Evolutionary conservation across 2,329 filamentous ascomycete species (phyloP).

Genomic region (Peltaster fructicola): DNA sequence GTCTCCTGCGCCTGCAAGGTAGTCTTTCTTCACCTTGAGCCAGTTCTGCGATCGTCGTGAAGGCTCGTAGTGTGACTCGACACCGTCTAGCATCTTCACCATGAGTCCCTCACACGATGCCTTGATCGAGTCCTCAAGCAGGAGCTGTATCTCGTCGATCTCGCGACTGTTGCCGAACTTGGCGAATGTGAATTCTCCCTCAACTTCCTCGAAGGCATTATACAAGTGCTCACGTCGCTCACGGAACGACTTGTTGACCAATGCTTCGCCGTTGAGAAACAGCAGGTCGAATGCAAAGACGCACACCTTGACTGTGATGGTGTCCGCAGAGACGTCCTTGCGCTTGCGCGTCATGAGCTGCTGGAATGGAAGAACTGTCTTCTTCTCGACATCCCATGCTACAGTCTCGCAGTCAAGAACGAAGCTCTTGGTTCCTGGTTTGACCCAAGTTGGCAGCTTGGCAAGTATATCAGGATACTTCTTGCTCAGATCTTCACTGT

Average conservation of each 20-base stretch:
- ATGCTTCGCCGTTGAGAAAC: conserved; percentile 76
- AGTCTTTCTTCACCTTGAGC: conserved; percentile 98
- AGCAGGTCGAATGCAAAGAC: conserved; percentile 93
- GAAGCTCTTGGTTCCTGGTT: conserved; percentile 77
- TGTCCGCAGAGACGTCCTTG: conserved; percentile 89
- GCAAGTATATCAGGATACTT: conserved; percentile 93
- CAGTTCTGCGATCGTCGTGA: conserved; percentile 94
- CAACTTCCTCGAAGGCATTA: conserved; percentile 53
- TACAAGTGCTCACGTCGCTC: conserved; percentile 64
- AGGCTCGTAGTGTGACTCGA: conserved; percentile 86
- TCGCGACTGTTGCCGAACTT: conserved; percentile 74
- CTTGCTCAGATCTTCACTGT: conserved; percentile 90
- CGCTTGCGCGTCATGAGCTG: conserved; percentile 95
- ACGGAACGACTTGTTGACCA: conserved; percentile 73
- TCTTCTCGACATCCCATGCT: conserved; percentile 85
- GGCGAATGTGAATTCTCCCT: conserved; percentile 85
- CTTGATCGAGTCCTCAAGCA: conserved; percentile 89
- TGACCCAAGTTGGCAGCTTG: conserved; percentile 79
- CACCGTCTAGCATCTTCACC: conserved; percentile 97
- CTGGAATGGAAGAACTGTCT: conserved; percentile 93
- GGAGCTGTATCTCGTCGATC: conserved; percentile 78
- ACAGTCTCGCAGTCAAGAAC: conserved; percentile 98
- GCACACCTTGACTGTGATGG: conserved; percentile 92
- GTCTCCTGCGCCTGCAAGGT: conserved; percentile 82
- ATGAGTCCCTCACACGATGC: conserved; percentile 93